Evolutionary conservation across 352 stramenopile species (phyloP), one percentile per base, ranked within the genome.

Genomic region (Globisporangium sylvaticum): DNA sequence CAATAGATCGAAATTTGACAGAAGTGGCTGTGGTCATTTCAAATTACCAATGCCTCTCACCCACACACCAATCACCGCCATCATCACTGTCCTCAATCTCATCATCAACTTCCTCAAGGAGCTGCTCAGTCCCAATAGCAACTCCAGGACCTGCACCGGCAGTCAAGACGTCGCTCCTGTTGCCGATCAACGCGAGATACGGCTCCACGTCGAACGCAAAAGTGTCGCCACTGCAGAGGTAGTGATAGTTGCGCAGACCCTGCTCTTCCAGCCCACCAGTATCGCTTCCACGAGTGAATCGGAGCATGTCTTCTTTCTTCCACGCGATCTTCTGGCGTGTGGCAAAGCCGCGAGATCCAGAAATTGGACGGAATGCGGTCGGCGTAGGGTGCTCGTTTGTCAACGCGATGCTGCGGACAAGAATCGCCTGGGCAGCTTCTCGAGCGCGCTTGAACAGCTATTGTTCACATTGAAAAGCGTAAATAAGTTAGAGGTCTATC

Each of bases 351-450:
- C 76, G 75, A 24, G 84, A 72, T 22, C 81, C 74, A 18, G 73
- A 78, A 31, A 95, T 91, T 29, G 87, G 87, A n/a, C 87, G 79
- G 64, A 95, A 95, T 5, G 78, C 75, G 8, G 76, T 85, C 1
- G 81, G 84, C 1, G 83, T 69, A 0, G 87, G 84, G 39, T 90
- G 77, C 25, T 76, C 67, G 53, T 95, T 95, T n/a, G 83, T 90
- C 9, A 91, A 66, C 25, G 77, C 73, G 20, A 92, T 76, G n/a
- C 73, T 79, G n/a, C 85, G 81, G 52, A 89, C 79, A 2, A 92
- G 63, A 34, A 94, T 70, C 3, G 84, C 71, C 62, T 83, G 79
- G 0, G 75, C 77, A 2, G 91, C 32, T 24, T 87, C 74, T 3
- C 84, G 78, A 14, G 74, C 76, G n/a, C 71, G 73, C 34, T 91